Conservation (phyloP, 2,329 filamentous ascomycete species). For the Ascochyta fabae region DNA sequence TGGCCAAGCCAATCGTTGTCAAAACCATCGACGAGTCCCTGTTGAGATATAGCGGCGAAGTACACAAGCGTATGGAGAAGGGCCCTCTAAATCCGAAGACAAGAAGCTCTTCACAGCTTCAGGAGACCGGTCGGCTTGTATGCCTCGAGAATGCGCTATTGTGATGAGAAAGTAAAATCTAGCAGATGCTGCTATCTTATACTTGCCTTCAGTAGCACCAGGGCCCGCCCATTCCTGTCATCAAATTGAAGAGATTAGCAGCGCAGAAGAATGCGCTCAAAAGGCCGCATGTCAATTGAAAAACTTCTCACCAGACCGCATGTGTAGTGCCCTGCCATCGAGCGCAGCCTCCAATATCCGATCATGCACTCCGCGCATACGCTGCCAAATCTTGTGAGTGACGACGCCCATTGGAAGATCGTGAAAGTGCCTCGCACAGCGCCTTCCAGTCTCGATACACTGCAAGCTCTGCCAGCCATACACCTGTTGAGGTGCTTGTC, state of each 20-base stretch:
- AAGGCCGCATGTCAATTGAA: neutral
- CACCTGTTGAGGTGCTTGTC: too few relatives aligned
- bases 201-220: neutral
- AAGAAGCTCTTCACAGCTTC: neutral
- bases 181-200: neutral
- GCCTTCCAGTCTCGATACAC: too few relatives aligned
- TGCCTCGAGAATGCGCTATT: neutral
- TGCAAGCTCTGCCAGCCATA: too few relatives aligned
- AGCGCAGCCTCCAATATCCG: neutral
- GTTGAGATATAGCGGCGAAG: neutral
- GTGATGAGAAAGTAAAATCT: neutral
- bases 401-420: too few relatives aligned
- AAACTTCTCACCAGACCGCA: neutral
- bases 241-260: neutral
- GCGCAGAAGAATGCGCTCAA: constrained; percentile 4
- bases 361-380: too few relatives aligned
- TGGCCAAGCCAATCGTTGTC: neutral
- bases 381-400: too few relatives aligned
- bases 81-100: neutral
- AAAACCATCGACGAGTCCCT: neutral
- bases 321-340: neutral
- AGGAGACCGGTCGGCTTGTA: too few relatives aligned
- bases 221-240: neutral
- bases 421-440: too few relatives aligned
- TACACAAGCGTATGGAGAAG: neutral